Base-by-base conservation (phyloP, 345 rosid species). In the Aquilaria yunnanensis region DNA sequence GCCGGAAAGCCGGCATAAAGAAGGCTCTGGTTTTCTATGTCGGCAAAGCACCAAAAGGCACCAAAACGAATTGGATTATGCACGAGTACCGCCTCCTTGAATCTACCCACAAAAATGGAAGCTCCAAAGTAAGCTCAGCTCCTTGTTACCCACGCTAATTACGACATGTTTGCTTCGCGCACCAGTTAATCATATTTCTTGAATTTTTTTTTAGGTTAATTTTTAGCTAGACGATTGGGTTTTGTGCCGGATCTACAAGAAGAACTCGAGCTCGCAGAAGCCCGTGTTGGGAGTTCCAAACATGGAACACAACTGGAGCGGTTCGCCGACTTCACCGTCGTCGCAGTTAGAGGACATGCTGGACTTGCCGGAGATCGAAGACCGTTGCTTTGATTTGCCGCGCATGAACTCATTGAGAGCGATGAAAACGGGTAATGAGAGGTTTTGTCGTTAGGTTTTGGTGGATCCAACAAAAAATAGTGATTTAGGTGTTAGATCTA, bases 41-140 rank as follows among this genome's bases (percentile, higher is more conserved):
- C n/a, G 99, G 99, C 0, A 94, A 86, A 65, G 92, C 99, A 3
- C 97, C 96, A 0, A 94, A 85, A 76, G 99, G 99, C 12, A 83
- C 83, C 55, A 94, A 94, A 75, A 94, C 99, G 10, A 94, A 90
- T 80, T 94, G 99, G 99, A 94, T 94, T 62, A 90, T 94, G 99
- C 99, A 94, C 54, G 99, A 94, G 67, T 94, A 88, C 65, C 90
- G 99, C 54, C 85, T 94, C 57, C 3, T 85, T n/a, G 96, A 84
- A 23, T 47, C 74, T 31, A 63, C 81, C 56, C 82, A 85, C 23
- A 81, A 79, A 65, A 66, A 47, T 47, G 93, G 96, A 56, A 85
- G 93, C 81, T 16, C 92, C 46, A 89, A 66, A 90, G 96, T 92
- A 71, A 41, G 30, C 14, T 31, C 3, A 16, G 23, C 23, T 16